Percentiles rank a stretch among this genome's conserved stretches.
Evolutionary conservation across 305 asterid genomes (phyloP).

Genomic region (Fraxinus greggii): DNA sequence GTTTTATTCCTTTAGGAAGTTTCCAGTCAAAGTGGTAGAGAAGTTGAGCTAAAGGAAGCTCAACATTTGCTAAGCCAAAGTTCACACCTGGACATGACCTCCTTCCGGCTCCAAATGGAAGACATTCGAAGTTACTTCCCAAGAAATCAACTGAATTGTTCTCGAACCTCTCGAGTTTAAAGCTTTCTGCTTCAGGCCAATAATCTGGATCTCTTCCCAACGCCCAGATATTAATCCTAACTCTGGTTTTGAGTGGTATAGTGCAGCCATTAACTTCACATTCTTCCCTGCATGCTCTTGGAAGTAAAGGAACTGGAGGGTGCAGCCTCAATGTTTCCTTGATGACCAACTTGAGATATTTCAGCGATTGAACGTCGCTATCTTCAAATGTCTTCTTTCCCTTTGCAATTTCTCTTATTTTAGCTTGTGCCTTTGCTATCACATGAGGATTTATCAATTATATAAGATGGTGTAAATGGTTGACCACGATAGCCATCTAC

Average conservation of each 20-base stretch:
- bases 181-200: constrained; percentile 25
- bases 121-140: constrained; percentile 21
- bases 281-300: constrained; percentile 19
- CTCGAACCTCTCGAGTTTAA: constrained; percentile 29
- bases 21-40: constrained; percentile 27
- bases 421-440: not conserved
- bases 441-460: not conserved
- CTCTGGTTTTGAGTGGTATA: constrained; percentile 17
- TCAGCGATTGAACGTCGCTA: constrained; percentile 2
- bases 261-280: constrained; percentile 12
- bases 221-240: constrained; percentile 24
- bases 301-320: constrained; percentile 21
- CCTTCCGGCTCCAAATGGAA: constrained; percentile 31
- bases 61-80: constrained; percentile 24
- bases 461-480: too few relatives aligned
- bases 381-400: not conserved
- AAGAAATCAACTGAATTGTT: constrained; percentile 3
- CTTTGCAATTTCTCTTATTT: not conserved
- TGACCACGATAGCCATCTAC: too few relatives aligned
- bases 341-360: constrained; percentile 22
- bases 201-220: constrained; percentile 22
- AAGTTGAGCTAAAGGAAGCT: constrained; percentile 20
- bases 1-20: constrained; percentile 12
- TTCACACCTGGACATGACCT: constrained; percentile 23
- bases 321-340: constrained; percentile 27